These are phyloP conservation scores for Phyllosticta citribraziliensis DNA, from an alignment of 2,329 filamentous ascomycete species.

Conservation along the genomic window DNA sequence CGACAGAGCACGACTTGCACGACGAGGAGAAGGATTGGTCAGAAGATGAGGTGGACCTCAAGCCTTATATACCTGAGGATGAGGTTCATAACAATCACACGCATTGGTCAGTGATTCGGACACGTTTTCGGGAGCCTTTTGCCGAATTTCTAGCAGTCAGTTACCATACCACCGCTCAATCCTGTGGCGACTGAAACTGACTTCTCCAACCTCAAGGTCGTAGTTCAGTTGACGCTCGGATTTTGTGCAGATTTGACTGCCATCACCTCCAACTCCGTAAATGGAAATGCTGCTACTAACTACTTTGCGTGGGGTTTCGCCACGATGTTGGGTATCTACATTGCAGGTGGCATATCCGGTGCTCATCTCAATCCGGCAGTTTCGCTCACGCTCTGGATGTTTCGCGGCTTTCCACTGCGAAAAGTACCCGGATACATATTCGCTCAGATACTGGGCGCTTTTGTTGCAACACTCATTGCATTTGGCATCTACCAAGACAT, in stretches of 20 bases:
- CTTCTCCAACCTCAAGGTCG: background rate
- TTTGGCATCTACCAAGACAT: slow-evolving; percentile 29
- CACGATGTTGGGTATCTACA: slow-evolving; percentile 41
- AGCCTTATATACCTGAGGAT: slow-evolving; percentile 34
- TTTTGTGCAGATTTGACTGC: slow-evolving; percentile 42
- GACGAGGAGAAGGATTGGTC: slow-evolving; percentile 26
- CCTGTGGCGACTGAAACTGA: background rate
- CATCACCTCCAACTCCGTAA: slow-evolving; percentile 36
- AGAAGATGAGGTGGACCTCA: slow-evolving; percentile 36
- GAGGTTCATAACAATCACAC: slow-evolving; percentile 37
- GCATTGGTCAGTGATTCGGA: slow-evolving; percentile 40
- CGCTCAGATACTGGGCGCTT: slow-evolving; percentile 27
- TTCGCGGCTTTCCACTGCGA: slow-evolving; percentile 25
- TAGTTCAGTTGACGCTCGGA: slow-evolving; percentile 28
- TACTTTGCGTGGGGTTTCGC: slow-evolving; percentile 43
- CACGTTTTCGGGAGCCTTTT: slow-evolving; percentile 43
- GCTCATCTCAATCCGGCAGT: slow-evolving; percentile 41
- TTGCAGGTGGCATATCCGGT: slow-evolving; percentile 38
- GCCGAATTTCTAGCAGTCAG: slow-evolving; percentile 43
- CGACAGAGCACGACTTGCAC: slow-evolving; percentile 18
- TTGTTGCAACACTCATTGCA: slow-evolving; percentile 24
- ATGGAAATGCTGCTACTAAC: slow-evolving; percentile 21
- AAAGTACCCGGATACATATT: slow-evolving; percentile 21
- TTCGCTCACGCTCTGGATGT: slow-evolving; percentile 30
- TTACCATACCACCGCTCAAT: too few species aligned